A percentile compares a stretch with the other conserved stretches of the same genome.
These are phyloP conservation scores for Pythium volutum DNA, from an alignment of 352 stramenopile genomes.

Conservation along the genomic window DNA sequence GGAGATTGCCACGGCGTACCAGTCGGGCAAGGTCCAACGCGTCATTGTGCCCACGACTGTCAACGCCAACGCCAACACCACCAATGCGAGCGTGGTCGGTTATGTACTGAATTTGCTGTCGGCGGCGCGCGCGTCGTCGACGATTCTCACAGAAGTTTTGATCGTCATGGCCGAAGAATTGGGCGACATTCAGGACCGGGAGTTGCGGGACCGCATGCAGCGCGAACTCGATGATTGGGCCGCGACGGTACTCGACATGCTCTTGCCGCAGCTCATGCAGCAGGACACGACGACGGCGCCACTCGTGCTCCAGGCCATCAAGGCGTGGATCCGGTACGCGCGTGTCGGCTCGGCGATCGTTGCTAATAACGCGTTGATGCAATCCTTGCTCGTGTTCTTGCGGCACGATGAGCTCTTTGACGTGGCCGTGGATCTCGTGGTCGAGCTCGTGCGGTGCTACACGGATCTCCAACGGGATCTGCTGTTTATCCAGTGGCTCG, in stretches of 20 bases:
- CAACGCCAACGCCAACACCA: neutral
- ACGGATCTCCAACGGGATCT: constrained; percentile 41
- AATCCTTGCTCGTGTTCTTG: constrained; percentile 64
- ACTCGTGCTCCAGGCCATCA: constrained; percentile 55
- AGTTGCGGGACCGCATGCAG: constrained; percentile 46
- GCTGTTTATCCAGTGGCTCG: constrained; percentile 70
- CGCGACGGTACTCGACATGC: constrained; percentile 43
- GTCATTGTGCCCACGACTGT: neutral
- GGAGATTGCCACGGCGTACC: constrained; percentile 28
- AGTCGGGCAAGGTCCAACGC: constrained; percentile 11
- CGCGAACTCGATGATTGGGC: constrained; percentile 63
- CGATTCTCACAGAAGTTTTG: constrained; percentile 52
- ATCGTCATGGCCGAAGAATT: constrained; percentile 72
- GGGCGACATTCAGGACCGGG: constrained; percentile 46
- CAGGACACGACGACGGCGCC: constrained; percentile 55
- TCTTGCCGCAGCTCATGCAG: constrained; percentile 79
- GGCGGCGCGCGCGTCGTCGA: constrained; percentile 30
- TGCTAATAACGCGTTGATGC: constrained; percentile 62
- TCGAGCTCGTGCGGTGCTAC: constrained; percentile 75
- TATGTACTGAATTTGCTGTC: constrained; percentile 54
- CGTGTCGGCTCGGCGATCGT: constrained; percentile 38
- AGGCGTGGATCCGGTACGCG: constrained; percentile 64
- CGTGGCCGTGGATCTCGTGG: constrained; percentile 71
- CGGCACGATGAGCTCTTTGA: constrained; percentile 81
- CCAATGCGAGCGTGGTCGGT: constrained; percentile 38